Evolutionary conservation across 768 basidiomycete genomes (phyloP).

Genomic region (Russula vinacea): DNA sequence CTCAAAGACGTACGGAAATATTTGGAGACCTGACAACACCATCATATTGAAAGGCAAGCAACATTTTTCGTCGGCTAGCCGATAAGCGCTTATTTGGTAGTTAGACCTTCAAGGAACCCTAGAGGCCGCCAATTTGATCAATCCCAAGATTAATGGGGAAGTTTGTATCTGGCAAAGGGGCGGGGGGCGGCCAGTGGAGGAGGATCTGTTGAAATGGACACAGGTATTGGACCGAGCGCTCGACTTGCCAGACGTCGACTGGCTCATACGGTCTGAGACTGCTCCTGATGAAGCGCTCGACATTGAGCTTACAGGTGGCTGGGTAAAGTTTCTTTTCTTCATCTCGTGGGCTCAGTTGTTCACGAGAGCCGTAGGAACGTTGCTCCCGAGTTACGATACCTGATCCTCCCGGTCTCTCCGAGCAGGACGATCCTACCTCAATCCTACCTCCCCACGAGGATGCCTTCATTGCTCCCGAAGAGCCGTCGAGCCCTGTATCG

Average conservation of each 20-base stretch:
- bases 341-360: not conserved
- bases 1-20: constrained; percentile 25
- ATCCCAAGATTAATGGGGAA: constrained; percentile 9
- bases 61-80: not conserved
- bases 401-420: constrained; percentile 6
- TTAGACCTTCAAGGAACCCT: constrained; percentile 26
- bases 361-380: constrained; percentile 14
- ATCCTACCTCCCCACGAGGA: constrained; percentile 3
- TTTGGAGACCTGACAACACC: constrained; percentile 22
- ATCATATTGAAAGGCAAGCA: constrained; percentile 21
- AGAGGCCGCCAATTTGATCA: constrained; percentile 19
- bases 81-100: constrained; percentile 2
- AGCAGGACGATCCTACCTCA: not conserved
- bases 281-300: constrained; percentile 23
- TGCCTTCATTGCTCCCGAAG: not conserved
- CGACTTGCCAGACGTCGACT: constrained; percentile 18
- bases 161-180: constrained; percentile 28
- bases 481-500: not conserved
- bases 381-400: constrained; percentile 15
- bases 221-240: constrained; percentile 19
- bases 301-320: constrained; percentile 27
- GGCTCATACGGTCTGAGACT: constrained; percentile 26
- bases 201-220: constrained; percentile 22
- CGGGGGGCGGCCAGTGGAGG: constrained; percentile 4
- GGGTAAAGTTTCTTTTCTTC: constrained; percentile 11